Base-by-base conservation (phyloP, 495 filamentous ascomycete genomes). In the Penicillium ochrochloron region DNA sequence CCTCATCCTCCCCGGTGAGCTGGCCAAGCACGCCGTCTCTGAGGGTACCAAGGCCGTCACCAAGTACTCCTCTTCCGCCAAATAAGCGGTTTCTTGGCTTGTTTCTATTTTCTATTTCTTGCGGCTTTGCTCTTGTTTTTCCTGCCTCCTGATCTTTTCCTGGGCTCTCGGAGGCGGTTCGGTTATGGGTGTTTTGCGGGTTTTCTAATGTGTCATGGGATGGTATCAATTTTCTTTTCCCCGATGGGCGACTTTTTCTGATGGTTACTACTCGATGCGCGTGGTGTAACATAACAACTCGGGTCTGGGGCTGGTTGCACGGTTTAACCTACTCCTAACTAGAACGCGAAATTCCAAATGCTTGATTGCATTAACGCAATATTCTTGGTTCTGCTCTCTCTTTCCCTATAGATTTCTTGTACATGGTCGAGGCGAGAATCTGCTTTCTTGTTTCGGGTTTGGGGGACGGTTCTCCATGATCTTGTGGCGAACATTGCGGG, bases 31-130 rank as follows among this genome's bases (percentile, higher is more conserved):
- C 82, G 95, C 95, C 72, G 95, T 99, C 33, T 99, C 95, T 70
- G 95, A 99, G 83, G 95, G 95, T 74, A 99, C 95, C 78, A 99
- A 99, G 93, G 95, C 95, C 60, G 95, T 99, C 68, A 98, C 95
- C 86, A 99, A 99, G 89, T 99, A 99, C 87, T 97, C 94, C 68
- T 97, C 94, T 57, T 97, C 94, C 70, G 96, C 94, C 79, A 99
- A 99, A 92, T 99, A 97, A 87, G 82, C 79, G 69, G 73, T 72
- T 81, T 75, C 52, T 72, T 64, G 68, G 65, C 67, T 72, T 73
- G 64, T 78, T 75, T 33, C 29, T 19, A 27, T 73, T 66, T 78
- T 72, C 73, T 65, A 62, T 72, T 77, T 79, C 74, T 76, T 83
- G 77, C 72, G 75, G 79, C 77, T 74, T 81, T 82, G 73, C 63